Percentiles rank a stretch among this genome's conserved stretches.
These are phyloP conservation scores for Rhodotorula paludigena DNA, from an alignment of 768 basidiomycete genomes.

Conservation along the genomic window DNA sequence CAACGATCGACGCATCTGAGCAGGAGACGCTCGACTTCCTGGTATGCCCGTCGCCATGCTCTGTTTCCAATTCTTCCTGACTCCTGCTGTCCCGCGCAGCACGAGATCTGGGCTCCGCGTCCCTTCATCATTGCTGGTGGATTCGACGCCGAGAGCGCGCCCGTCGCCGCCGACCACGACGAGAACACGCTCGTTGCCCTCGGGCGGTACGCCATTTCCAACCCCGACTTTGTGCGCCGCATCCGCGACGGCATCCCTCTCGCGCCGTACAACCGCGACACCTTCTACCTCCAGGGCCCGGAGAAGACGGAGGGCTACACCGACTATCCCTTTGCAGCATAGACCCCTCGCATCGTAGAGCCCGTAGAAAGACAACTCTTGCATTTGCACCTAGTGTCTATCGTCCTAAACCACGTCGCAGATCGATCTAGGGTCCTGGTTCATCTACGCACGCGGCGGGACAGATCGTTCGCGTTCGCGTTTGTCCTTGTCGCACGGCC, in stretches of 20 bases:
- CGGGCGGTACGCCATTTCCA: constrained; percentile 39
- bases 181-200: constrained; percentile 30
- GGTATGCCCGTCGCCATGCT: not conserved
- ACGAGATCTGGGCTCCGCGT: constrained; percentile 33
- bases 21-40: constrained; percentile 35
- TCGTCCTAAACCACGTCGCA: no score
- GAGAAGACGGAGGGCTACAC: constrained; percentile 22
- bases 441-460: no score
- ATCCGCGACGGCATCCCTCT: constrained; percentile 19
- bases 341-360: no score
- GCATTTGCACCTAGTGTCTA: no score
- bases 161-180: constrained; percentile 8
- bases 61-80: not conserved
- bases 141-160: constrained; percentile 16
- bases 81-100: not conserved
- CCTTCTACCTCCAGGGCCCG: constrained; percentile 34
- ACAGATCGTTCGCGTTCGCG: no score
- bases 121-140: constrained; percentile 38
- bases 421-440: no score
- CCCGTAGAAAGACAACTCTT: no score
- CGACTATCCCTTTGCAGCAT: constrained; percentile 24
- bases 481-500: no score
- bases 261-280: constrained; percentile 30
- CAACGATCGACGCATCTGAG: not conserved
- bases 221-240: constrained; percentile 30